Base-by-base conservation (phyloP, 179 eudicot species). In the Patellifolia procumbens region DNA sequence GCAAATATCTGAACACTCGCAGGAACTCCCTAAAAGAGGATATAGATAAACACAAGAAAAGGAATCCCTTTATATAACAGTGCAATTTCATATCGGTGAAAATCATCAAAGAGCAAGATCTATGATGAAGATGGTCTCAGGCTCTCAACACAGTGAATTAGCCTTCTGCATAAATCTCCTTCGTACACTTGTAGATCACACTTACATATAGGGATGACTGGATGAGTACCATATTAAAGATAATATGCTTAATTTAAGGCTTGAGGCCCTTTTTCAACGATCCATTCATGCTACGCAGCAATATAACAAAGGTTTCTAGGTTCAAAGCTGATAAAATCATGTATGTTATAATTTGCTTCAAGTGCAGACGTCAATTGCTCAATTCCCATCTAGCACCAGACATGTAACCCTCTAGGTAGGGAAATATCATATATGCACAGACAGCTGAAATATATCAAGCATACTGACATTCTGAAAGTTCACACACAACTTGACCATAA, bases 1-100 rank as follows among this genome's bases (percentile, higher is more conserved):
- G 87, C 72, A 89, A 79, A 95, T 90, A 95, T 88, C 86, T 95
- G 98, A 83, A 93, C 89, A 84, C 90, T 90, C 70, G 91, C 99
- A 76, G 99, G 99, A 85, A 87, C 85, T 53, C 99, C 99, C 99
- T 95, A 67, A 74, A 87, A 63, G 55, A 79, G 52, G 52, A 83
- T 53, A 52, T 24, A 39, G 7, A 45, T 24, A 35, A 71, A 67
- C 31, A 29, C 46, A 64, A 72, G 51, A 34, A 11, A 81, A 74
- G 55, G 49, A 74, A 68, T 58, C 61, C 46, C 4, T 48, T 45
- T 24, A 45, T 28, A 39, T 31, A 72, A 29, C 22, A 34, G 52
- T 48, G 10, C 35, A 17, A 39, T 19, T 26, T 15, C 17, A 6
- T 34, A 39, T 12, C 8, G 39, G 11, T 65, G 51, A 39, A 72